Base-by-base conservation (phyloP, 1,139 yeast species). In the Pneumocystis wakefieldiae region DNA sequence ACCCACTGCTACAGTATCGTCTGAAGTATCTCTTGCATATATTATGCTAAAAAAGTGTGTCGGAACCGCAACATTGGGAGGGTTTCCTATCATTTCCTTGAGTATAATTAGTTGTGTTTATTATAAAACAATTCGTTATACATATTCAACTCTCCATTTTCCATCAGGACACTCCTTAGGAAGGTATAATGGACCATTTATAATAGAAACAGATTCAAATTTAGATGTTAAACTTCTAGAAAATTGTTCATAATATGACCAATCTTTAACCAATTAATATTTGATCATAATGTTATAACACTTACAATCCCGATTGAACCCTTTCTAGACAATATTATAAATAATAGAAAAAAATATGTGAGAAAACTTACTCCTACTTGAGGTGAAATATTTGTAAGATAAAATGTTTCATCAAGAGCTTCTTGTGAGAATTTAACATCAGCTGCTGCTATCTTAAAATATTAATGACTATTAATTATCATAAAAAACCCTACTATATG, bases 181-280 rank as follows among this genome's bases (percentile, higher is more conserved):
- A 65, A 92, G 80, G 72, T 85, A 92, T 64, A 94, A 77, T 0
- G 98, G 97, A 3, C 99, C 99, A 0, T 97, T 92, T 73, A 92
- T 85, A 60, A 92, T 80, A 66, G 97, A 79, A 15, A 94, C 96
- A 62, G 83, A 80, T 64, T 81, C 81, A 73, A 87, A 92, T 62
- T 78, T 78, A 24, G 75, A 70, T 5, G 96, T 86, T 68, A 92
- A 78, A 64, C 88, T 78, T 66, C 99, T 80, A 63, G 85, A 84
- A 72, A 92, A 92, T 70, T 87, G 87, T 74, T 92, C 99, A 67
- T 94, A 83, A 74, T 90, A 96, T 0, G 97, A 95, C 99, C 99
- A 92, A 70, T 85, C 72, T 67, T 62, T n/a, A 35, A 15, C 19
- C 19, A 59, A 28, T 48, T 48, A 24, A 48, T 48, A 55, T 37